Evolutionary conservation across 345 rosid species (phyloP).

Genomic region (Ceriops decandra): DNA sequence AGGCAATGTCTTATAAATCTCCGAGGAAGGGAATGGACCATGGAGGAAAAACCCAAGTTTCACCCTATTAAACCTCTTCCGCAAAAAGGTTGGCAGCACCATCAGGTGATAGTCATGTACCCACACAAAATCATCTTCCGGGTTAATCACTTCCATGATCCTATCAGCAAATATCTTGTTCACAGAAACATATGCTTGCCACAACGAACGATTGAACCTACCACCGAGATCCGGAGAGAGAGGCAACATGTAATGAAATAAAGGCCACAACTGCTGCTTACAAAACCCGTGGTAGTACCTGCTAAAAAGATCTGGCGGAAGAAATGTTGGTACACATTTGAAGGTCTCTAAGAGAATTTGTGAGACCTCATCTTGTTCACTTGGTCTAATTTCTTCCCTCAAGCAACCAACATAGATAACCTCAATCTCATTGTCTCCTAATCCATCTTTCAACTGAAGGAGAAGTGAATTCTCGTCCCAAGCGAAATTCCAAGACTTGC

Average conservation of each 20-base stretch:
- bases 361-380: conserved; percentile 77
- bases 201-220: conserved; percentile 62
- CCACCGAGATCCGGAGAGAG: conserved; percentile 84
- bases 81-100: conserved; percentile 81
- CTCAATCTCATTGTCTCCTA: conserved; percentile 63
- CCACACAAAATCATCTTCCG: conserved; percentile 91
- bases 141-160: conserved; percentile 88
- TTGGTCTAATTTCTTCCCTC: conserved; percentile 69
- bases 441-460: conserved; percentile 70
- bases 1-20: conserved; percentile 80
- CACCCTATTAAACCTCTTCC: conserved; percentile 82
- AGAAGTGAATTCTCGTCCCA: conserved; percentile 78
- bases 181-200: conserved; percentile 88
- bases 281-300: conserved; percentile 82
- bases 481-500: conserved; percentile 58
- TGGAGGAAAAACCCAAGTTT: conserved; percentile 86
- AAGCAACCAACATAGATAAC: conserved; percentile 79
- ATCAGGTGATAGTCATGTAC: conserved; percentile 83
- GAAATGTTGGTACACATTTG: conserved; percentile 73
- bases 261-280: conserved; percentile 88
- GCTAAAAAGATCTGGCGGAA: conserved; percentile 55
- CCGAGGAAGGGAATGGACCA: conserved; percentile 78
- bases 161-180: conserved; percentile 88
- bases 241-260: conserved; percentile 90
- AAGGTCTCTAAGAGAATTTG: conserved; percentile 61